These are phyloP conservation scores for Phytophthora pinifolia DNA, from an alignment of 352 stramenopile species.

Conservation along the genomic window DNA sequence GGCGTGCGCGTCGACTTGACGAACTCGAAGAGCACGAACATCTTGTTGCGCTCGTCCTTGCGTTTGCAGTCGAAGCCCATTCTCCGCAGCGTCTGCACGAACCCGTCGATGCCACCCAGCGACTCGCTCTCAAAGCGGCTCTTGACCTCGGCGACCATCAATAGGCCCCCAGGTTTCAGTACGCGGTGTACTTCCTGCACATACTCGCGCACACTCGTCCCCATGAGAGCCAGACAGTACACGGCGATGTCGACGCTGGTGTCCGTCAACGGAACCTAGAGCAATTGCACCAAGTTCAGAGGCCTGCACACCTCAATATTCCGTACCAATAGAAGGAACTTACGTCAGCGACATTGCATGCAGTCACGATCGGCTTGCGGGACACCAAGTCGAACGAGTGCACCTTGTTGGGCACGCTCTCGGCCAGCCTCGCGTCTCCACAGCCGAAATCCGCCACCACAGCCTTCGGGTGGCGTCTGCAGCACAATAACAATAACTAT, in stretches of 20 bases:
- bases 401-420: constrained; percentile 89
- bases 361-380: constrained; percentile 88
- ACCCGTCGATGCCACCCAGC: constrained; percentile 65
- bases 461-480: constrained; percentile 58
- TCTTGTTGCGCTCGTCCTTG: constrained; percentile 84
- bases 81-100: constrained; percentile 55
- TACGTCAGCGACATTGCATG: constrained; percentile 97
- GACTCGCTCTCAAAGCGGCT: constrained; percentile 77
- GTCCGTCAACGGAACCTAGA: constrained; percentile 91
- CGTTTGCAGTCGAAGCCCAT: constrained; percentile 74
- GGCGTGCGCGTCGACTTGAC: constrained; percentile 58
- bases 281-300: constrained; percentile 9
- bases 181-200: constrained; percentile 95
- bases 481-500: constrained; percentile 7
- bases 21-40: constrained; percentile 88
- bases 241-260: constrained; percentile 94
- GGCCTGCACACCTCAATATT: constrained; percentile 1
- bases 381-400: constrained; percentile 99
- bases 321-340: constrained; percentile 4
- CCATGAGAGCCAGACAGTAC: constrained; percentile 99
- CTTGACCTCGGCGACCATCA: constrained; percentile 89
- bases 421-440: constrained; percentile 95
- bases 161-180: constrained; percentile 90
- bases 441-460: constrained; percentile 98
- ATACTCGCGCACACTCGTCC: constrained; percentile 97